Percentiles rank a stretch among this genome's conserved stretches.
Conservation (phyloP, 2,329 filamentous ascomycete genomes). For the Aspergillus sp. region DNA sequence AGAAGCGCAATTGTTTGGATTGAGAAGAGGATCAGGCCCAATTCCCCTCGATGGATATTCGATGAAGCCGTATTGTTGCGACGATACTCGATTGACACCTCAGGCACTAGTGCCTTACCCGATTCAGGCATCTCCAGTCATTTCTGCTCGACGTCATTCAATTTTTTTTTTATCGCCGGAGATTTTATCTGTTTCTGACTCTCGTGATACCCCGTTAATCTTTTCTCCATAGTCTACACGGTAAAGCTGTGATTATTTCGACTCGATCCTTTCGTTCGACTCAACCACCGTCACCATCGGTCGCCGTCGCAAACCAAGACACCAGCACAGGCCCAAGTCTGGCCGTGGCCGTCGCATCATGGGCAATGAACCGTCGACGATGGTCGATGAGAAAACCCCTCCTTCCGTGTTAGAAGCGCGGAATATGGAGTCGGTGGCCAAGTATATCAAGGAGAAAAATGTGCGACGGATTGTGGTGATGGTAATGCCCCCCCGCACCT, state of each 20-base stretch:
- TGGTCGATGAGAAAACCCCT: conserved; percentile 59
- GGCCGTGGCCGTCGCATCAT: conserved; percentile 45
- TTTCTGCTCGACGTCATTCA: conserved; percentile 1
- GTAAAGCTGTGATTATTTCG: background rate
- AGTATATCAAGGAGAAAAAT: conserved; percentile 67
- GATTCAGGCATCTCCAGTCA: background rate
- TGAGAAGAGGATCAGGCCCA: too few species aligned
- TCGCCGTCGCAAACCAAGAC: conserved; percentile 16
- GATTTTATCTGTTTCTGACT: background rate
- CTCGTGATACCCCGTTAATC: background rate
- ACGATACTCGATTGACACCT: background rate
- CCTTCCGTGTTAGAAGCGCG: conserved; percentile 65
- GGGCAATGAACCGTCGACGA: conserved; percentile 76
- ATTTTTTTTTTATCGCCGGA: background rate
- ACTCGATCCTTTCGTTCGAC: background rate
- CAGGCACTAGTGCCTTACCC: background rate
- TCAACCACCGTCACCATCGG: conserved; percentile 12
- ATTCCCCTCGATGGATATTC: background rate
- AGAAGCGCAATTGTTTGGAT: too few species aligned
- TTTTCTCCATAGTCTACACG: background rate
- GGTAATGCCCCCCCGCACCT: conserved; percentile 37
- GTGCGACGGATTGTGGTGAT: conserved; percentile 75
- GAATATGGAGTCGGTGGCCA: conserved; percentile 69
- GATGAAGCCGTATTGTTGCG: background rate
- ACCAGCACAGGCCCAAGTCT: conserved; percentile 13